Evolutionary conservation across 1,139 yeast genomes (phyloP), one percentile per base, ranked within the genome.

Genomic region (Geotrichum siamense): DNA sequence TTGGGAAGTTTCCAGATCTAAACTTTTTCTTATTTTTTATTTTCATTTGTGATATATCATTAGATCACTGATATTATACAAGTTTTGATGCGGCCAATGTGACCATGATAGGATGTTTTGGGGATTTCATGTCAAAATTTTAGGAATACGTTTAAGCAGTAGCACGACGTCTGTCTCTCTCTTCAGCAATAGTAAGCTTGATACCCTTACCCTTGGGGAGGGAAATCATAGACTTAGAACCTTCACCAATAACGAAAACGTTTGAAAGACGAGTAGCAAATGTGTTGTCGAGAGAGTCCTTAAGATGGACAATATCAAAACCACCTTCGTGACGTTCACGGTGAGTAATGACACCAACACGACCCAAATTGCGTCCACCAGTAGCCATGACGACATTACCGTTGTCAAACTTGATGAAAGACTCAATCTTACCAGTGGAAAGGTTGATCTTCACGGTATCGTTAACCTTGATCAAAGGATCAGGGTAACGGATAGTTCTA

Each of bases 121-220:
- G n/a, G n/a, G n/a, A n/a, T n/a, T n/a, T n/a, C n/a, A n/a, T n/a
- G n/a, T n/a, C n/a, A n/a, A 28, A 28, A 28, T 8, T 23, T 22
- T 15, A 20, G 19, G 32, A 23, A 26, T 5, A 15, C 12, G 30
- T 22, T 38, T 42, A 45, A 42, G 45, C 48, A 44, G 34, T n/a
- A 49, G 68, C 67, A 49, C 71, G 68, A 52, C 73, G 71, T 82
- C 94, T 83, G 89, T 91, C 98, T 79, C 98, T 89, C 82, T 91
- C 98, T 78, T 91, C 98, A 68, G 97, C 78, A 71, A 89, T 87
- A 65, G 94, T 73, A 70, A 91, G 82, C 79, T 89, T 91, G 73
- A 91, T 84, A 84, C 98, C 98, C 82, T 91, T 91, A 78, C 97
- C 97, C 89, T 87, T 91, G 79, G 98, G 98, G 73, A 91, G 79